These are phyloP conservation scores for Dacryopinax primogenitus DNA, from an alignment of 768 basidiomycete species.

Conservation along the genomic window DNA sequence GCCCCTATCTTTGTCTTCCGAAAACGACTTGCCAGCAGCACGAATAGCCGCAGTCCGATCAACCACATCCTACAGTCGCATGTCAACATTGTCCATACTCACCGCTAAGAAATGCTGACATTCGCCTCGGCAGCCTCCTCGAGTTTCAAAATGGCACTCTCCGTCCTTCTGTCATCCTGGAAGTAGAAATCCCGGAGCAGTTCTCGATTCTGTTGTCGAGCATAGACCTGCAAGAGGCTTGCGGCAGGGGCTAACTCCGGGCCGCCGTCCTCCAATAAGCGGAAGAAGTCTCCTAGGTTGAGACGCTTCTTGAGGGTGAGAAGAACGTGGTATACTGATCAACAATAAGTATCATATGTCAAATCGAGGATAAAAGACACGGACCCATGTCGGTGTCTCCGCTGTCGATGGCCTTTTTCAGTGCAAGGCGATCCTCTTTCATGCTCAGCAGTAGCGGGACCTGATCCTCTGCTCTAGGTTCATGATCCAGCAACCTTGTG, in stretches of 20 bases:
- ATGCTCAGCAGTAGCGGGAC: constrained; percentile 85
- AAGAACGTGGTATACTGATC: constrained; percentile 80
- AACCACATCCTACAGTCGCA: constrained; percentile 45
- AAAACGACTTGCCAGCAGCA: constrained; percentile 82
- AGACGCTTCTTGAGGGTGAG: constrained; percentile 74
- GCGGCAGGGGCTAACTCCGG: constrained; percentile 58
- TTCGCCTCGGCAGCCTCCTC: constrained; percentile 61
- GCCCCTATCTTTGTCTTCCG: constrained; percentile 77
- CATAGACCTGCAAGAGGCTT: constrained; percentile 76
- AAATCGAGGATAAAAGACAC: constrained; percentile 17
- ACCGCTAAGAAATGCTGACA: constrained; percentile 30
- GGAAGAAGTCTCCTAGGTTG: constrained; percentile 84
- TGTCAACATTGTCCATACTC: neutral
- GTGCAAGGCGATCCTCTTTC: constrained; percentile 83
- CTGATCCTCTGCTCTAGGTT: constrained; percentile 76
- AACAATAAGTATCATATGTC: neutral
- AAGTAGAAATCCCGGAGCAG: constrained; percentile 95
- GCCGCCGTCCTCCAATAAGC: constrained; percentile 83
- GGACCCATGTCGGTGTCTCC: constrained; percentile 89
- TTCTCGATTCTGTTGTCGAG: constrained; percentile 75
- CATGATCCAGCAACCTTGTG: constrained; percentile 85
- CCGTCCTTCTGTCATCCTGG: constrained; percentile 87
- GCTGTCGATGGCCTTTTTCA: constrained; percentile 82
- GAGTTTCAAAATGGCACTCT: constrained; percentile 78
- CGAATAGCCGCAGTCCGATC: constrained; percentile 61